Conservation (phyloP, 1,284 basidiomycete genomes). For the Cryptococcus sp. region DNA sequence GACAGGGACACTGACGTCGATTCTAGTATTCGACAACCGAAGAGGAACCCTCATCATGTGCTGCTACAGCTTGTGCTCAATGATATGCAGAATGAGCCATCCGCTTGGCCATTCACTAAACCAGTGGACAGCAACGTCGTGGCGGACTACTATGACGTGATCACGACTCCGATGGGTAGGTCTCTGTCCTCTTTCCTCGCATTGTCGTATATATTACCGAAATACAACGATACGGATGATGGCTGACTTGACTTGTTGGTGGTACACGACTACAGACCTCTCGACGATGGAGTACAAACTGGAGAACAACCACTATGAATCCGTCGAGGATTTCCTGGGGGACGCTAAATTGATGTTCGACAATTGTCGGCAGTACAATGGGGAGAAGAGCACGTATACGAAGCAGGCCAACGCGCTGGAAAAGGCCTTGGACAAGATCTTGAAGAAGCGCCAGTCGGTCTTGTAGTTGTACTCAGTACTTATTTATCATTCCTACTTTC, state of each 20-base stretch:
- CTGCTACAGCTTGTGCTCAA: conserved; percentile 80
- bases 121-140: conserved; percentile 80
- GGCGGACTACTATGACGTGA: conserved; percentile 85
- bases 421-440: conserved; percentile 52
- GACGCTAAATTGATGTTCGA: conserved; percentile 86
- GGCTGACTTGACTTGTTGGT: neutral
- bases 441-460: conserved; percentile 50
- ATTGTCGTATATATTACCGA: no score
- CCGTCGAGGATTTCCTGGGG: conserved; percentile 72
- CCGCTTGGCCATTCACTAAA: conserved; percentile 71
- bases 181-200: conserved; percentile 12
- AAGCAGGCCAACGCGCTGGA: conserved; percentile 86
- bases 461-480: conserved; percentile 1
- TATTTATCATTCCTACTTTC: no score
- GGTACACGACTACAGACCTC: conserved; percentile 64
- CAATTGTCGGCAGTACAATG: conserved; percentile 91
- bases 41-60: conserved; percentile 61
- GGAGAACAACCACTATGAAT: conserved; percentile 71
- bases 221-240: no score
- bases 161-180: conserved; percentile 91
- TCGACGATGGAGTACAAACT: conserved; percentile 91
- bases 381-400: conserved; percentile 77
- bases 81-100: conserved; percentile 77
- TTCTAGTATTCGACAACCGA: conserved; percentile 57
- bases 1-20: neutral